Percentiles rank a stretch among this genome's conserved stretches.
phyloP scores from a whole-genome alignment of 2,329 filamentous ascomycete genomes.

The Talaromyces sp. region DNA sequence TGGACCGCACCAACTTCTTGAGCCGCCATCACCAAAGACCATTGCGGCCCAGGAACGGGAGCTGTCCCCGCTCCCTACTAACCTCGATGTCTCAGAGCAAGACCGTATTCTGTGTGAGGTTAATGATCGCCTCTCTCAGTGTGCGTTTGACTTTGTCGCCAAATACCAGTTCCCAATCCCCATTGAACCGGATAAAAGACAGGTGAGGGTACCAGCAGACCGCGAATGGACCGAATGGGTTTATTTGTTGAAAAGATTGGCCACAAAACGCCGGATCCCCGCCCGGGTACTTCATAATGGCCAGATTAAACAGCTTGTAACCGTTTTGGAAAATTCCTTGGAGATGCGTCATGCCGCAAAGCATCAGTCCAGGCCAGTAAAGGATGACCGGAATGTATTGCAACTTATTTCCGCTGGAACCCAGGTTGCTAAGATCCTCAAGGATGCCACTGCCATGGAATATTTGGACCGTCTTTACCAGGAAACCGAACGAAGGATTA shows the following conservation, averaged over 20 bases:
- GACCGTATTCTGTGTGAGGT: slow-evolving; percentile 75
- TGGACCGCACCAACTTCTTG: slow-evolving; percentile 77
- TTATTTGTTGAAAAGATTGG: slow-evolving; percentile 77
- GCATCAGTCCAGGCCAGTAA: slow-evolving; percentile 76
- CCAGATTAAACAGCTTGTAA: slow-evolving; percentile 88
- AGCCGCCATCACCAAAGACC: slow-evolving; percentile 66
- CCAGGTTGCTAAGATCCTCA: slow-evolving; percentile 82
- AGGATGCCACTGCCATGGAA: slow-evolving; percentile 79
- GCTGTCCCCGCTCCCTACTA: slow-evolving; percentile 76
- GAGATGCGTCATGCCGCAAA: slow-evolving; percentile 85
- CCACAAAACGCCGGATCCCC: slow-evolving; percentile 81
- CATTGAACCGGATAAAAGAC: slow-evolving; percentile 75
- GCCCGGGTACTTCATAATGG: slow-evolving; percentile 81
- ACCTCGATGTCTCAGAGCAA: slow-evolving; percentile 79
- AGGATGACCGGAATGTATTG: slow-evolving; percentile 84
- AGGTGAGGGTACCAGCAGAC: slow-evolving; percentile 69
- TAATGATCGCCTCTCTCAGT: slow-evolving; percentile 80
- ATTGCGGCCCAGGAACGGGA: slow-evolving; percentile 75
- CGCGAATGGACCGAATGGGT: slow-evolving; percentile 92
- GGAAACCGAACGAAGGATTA: slow-evolving; percentile 74
- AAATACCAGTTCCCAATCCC: slow-evolving; percentile 90
- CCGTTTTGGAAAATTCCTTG: slow-evolving; percentile 80
- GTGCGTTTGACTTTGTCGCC: slow-evolving; percentile 85
- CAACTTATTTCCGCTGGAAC: slow-evolving; percentile 84
- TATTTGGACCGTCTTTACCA: slow-evolving; percentile 78